These are phyloP conservation scores for Pseudonectria foliicola DNA, from an alignment of 2,329 filamentous ascomycete species.

Conservation along the genomic window DNA sequence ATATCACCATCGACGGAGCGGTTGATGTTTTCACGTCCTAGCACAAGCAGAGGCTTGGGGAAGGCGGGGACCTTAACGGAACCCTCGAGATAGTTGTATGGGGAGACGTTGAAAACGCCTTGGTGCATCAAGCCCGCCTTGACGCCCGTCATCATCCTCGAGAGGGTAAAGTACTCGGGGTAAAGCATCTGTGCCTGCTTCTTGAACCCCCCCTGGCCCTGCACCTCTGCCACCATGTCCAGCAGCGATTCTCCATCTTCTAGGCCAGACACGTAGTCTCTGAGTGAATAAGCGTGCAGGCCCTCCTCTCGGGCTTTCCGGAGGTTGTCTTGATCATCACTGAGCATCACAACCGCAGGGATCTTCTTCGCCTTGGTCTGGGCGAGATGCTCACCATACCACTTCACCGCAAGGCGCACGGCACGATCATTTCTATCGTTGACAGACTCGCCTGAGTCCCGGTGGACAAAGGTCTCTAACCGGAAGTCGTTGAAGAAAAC, in stretches of 20 bases:
- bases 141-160: constrained; percentile 89
- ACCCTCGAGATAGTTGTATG: constrained; percentile 96
- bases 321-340: constrained; percentile 83
- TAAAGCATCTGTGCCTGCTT: constrained; percentile 68
- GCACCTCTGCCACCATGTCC: constrained; percentile 84
- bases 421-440: constrained; percentile 96
- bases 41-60: constrained; percentile 76
- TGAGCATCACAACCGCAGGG: constrained; percentile 85
- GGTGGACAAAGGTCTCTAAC: constrained; percentile 76
- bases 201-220: constrained; percentile 58
- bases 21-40: constrained; percentile 95
- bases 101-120: constrained; percentile 90
- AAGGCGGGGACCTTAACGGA: constrained; percentile 87
- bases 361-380: constrained; percentile 53
- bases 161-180: constrained; percentile 80
- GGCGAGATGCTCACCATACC: constrained; percentile 80
- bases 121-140: constrained; percentile 87
- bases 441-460: constrained; percentile 73
- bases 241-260: constrained; percentile 79
- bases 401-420: constrained; percentile 75
- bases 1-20: constrained; percentile 85
- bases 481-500: constrained; percentile 99
- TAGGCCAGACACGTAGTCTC: constrained; percentile 75
- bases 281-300: constrained; percentile 60
- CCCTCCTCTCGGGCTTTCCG: constrained; percentile 71